Percentiles rank a stretch among this genome's conserved stretches.
phyloP scores from a whole-genome alignment of 768 basidiomycete genomes.

The Panellus pusillus region DNA sequence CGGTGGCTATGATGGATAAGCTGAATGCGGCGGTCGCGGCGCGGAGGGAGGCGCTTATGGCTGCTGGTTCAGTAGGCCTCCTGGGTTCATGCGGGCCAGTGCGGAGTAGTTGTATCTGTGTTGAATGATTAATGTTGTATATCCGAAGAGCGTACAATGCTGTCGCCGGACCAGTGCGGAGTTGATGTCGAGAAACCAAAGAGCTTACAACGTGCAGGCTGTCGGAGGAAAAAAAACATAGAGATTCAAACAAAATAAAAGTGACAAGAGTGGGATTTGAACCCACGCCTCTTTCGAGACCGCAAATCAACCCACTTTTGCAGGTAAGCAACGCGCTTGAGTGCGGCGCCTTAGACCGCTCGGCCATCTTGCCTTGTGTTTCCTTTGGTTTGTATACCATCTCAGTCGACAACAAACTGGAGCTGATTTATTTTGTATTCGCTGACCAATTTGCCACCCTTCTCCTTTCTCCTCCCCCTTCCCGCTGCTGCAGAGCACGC shows the following conservation, averaged over 20 bases:
- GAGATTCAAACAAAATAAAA: not conserved
- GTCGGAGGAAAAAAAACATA: too few species aligned
- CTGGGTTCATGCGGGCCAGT: constrained; percentile 16
- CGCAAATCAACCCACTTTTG: too few species aligned
- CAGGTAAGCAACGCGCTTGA: constrained; percentile 9
- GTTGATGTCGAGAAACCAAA: too few species aligned
- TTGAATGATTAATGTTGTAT: not conserved
- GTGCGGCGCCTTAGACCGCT: constrained; percentile 21
- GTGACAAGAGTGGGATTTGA: constrained; percentile 46
- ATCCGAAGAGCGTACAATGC: too few species aligned
- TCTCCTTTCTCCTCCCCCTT: not conserved
- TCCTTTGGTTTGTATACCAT: too few species aligned
- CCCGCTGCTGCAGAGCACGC: not conserved
- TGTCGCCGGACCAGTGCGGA: too few species aligned
- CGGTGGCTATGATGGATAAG: constrained; percentile 70
- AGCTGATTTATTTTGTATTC: too few species aligned
- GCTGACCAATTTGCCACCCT: not conserved
- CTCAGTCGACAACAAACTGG: too few species aligned
- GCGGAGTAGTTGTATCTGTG: not conserved
- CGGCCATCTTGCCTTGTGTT: constrained; percentile 18
- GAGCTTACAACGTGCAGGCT: too few species aligned
- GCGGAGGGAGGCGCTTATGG: constrained; percentile 43
- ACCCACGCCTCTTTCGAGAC: constrained; percentile 34
- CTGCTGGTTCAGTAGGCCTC: constrained; percentile 36
- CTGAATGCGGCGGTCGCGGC: constrained; percentile 61